Evolutionary conservation across 1,139 yeast genomes (phyloP), one percentile per base, ranked within the genome.

Genomic region (Taiozyma sp.): DNA sequence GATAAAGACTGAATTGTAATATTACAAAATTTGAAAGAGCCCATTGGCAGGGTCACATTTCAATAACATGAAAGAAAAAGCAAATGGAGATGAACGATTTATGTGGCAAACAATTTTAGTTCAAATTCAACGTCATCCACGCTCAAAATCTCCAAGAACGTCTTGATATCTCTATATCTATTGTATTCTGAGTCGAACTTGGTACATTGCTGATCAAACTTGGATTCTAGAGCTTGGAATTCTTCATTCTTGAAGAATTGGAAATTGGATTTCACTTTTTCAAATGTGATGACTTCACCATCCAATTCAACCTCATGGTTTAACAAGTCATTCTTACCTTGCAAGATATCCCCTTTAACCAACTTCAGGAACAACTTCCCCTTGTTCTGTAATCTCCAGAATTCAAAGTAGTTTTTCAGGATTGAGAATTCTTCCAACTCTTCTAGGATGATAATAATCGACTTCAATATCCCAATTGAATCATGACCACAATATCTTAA

Each of bases 391-490:
- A 53, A 24, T 38, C 54, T 57, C 62, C 62, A 60, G 23, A 49
- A 46, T 13, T 13, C 13, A 23, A 54, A 55, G 50, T 61, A 56
- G 29, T 54, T 51, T 27, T 53, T 50, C 43, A 62, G 46, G 8
- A 47, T 46, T 19, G 56, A 54, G 32, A 48, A 48, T 2, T 53
- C 52, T n/a, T 59, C 57, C 9, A 61, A 43, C 44, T 57, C 59
- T 19, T 57, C 61, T 22, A 54, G 46, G 7, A 59, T 48, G 47
- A 53, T 54, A n/a, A 53, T 39, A n/a, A 55, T 53, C 22, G 56
- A 52, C 39, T 54, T 57, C 16, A 55, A 28, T 8, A 57, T 10
- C 9, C 52, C 24, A 8, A 52, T 22, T 2, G 51, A 47, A 6
- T 52, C 48, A 19, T 46, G 45, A 13, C 51, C 42, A 22, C 45